phyloP scores from a whole-genome alignment of 495 filamentous ascomycete genomes.

The Talaromyces trachyspermus region DNA sequence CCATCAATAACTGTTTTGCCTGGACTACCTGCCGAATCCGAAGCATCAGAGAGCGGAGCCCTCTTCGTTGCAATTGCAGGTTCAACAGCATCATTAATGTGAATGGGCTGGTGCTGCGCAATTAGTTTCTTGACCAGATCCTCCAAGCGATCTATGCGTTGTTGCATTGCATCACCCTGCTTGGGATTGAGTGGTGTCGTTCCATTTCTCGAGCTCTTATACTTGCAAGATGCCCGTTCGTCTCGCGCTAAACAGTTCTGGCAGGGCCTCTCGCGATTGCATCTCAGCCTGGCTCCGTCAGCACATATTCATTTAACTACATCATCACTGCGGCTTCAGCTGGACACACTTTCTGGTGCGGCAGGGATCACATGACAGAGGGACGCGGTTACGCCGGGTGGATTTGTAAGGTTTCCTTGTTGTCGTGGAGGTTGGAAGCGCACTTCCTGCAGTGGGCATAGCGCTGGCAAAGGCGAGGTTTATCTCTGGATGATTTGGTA shows the following conservation, averaged over 20 bases:
- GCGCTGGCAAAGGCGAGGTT: too few relatives aligned
- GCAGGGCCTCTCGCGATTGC: slow-evolving; percentile 6
- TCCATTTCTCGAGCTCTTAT: neutral
- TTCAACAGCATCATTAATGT: neutral
- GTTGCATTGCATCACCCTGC: slow-evolving; percentile 2
- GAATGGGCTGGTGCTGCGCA: neutral
- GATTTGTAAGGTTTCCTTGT: neutral
- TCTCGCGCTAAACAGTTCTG: slow-evolving; percentile 1
- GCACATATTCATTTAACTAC: neutral
- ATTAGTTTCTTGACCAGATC: slow-evolving; percentile 5
- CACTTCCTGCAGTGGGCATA: neutral
- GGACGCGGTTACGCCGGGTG: slow-evolving; percentile 4
- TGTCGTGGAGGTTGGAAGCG: neutral
- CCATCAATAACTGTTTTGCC: slow-evolving; percentile 2
- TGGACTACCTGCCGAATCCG: neutral
- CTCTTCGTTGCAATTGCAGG: neutral
- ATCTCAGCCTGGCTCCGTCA: slow-evolving; percentile 5
- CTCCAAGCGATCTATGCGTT: slow-evolving; percentile 5
- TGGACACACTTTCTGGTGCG: slow-evolving; percentile 3
- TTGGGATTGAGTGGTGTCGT: neutral
- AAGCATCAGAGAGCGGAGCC: neutral
- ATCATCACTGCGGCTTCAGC: too few relatives aligned
- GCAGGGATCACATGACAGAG: slow-evolving; percentile 7
- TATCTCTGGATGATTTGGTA: too few relatives aligned
- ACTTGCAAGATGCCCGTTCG: slow-evolving; percentile 4